A percentile compares a stretch with the other conserved stretches of the same genome.
Evolutionary conservation across 495 filamentous ascomycete species (phyloP).

Genomic region (Penicillium taxi): DNA sequence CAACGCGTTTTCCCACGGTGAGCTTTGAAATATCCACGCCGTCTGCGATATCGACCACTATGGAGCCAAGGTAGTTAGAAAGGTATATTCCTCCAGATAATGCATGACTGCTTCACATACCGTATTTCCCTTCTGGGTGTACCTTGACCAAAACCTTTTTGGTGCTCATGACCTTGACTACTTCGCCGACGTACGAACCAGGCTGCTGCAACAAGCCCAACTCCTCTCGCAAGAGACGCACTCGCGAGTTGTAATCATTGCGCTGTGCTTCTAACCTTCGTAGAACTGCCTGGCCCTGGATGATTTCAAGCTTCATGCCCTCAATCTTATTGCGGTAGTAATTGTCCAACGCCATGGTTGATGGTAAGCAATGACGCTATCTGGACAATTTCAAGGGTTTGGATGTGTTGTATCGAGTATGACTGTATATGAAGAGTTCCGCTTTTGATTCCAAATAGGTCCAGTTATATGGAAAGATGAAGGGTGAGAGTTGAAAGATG

Average conservation of each 20-base stretch:
- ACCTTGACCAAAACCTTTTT: slow-evolving; percentile 99
- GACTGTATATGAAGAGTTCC: neutral
- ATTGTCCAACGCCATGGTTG: slow-evolving; percentile 90
- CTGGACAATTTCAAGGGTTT: slow-evolving; percentile 7
- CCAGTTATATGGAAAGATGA: too few species aligned
- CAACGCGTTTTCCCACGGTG: slow-evolving; percentile 95
- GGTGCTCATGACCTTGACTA: slow-evolving; percentile 99
- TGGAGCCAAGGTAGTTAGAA: slow-evolving; percentile 10
- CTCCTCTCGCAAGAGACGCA: slow-evolving; percentile 91
- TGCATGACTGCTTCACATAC: slow-evolving; percentile 42
- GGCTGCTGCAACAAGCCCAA: slow-evolving; percentile 93
- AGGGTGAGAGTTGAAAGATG: slow-evolving; percentile 3
- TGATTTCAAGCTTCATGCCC: slow-evolving; percentile 98
- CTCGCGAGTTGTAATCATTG: slow-evolving; percentile 98
- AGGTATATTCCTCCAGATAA: neutral
- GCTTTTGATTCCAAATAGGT: neutral
- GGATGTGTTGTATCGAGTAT: slow-evolving; percentile 3
- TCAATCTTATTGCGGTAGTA: slow-evolving; percentile 99
- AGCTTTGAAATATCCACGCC: slow-evolving; percentile 91
- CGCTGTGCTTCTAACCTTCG: slow-evolving; percentile 93
- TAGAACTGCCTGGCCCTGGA: slow-evolving; percentile 92
- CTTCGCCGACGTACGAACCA: slow-evolving; percentile 96
- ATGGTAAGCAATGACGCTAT: slow-evolving; percentile 25
- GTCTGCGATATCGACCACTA: slow-evolving; percentile 96
- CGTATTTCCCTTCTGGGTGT: slow-evolving; percentile 99